phyloP scores from a whole-genome alignment of 805 yeast genomes.

The Torulaspora maleeae region DNA sequence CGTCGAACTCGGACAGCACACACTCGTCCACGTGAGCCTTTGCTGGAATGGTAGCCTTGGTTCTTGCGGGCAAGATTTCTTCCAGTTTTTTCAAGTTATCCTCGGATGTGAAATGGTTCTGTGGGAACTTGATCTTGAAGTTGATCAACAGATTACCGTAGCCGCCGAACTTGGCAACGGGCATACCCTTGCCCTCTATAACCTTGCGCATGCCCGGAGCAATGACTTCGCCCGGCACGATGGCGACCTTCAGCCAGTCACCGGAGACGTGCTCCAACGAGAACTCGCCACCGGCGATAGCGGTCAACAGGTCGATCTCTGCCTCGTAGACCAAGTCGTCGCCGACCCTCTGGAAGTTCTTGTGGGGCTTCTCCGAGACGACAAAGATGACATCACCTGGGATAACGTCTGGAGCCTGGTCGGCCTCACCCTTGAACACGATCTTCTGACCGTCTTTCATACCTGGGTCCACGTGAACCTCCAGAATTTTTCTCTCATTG shows the following conservation, averaged over 20 bases:
- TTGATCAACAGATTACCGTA: constrained; percentile 81
- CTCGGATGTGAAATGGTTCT: constrained; percentile 64
- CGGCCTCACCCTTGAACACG: constrained; percentile 93
- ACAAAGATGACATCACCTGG: constrained; percentile 97
- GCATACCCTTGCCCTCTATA: constrained; percentile 95
- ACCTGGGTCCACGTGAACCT: constrained; percentile 94
- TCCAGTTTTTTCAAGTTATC: constrained; percentile 71
- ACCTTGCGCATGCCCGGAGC: constrained; percentile 79
- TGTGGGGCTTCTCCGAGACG: constrained; percentile 85
- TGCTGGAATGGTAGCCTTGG: constrained; percentile 54
- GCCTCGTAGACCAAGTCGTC: constrained; percentile 81
- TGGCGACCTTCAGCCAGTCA: constrained; percentile 76
- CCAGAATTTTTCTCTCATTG: constrained; percentile 85
- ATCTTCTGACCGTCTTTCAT: constrained; percentile 92
- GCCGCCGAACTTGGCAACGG: constrained; percentile 82
- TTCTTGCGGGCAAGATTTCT: constrained; percentile 73
- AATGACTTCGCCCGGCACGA: constrained; percentile 90
- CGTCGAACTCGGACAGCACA: constrained; percentile 63
- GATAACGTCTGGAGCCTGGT: constrained; percentile 88
- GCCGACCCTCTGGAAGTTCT: constrained; percentile 77
- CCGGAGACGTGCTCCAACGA: constrained; percentile 87
- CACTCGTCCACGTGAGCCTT: constrained; percentile 79
- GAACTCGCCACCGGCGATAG: constrained; percentile 93
- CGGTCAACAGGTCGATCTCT: constrained; percentile 86
- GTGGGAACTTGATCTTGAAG: constrained; percentile 88